phyloP scores from a whole-genome alignment of 2,329 filamentous ascomycete genomes.

The Colletotrichum sp. region DNA sequence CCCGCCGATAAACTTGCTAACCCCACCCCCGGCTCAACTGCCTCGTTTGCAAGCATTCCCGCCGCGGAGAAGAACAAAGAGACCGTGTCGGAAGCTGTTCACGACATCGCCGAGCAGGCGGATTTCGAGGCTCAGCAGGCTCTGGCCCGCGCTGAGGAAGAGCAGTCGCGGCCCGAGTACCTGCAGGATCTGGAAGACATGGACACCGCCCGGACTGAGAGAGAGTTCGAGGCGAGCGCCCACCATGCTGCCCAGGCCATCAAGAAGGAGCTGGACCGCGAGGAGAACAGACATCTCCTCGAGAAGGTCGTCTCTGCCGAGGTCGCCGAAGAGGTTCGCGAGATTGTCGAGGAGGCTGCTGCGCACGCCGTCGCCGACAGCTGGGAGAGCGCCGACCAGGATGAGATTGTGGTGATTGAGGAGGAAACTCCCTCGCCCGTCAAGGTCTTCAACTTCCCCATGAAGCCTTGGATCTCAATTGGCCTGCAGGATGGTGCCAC shows the following conservation, averaged over 20 bases:
- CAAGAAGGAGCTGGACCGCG: conserved; percentile 59
- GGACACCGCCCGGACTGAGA: conserved; percentile 55
- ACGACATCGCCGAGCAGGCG: conserved; percentile 62
- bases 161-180: conserved; percentile 62
- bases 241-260: conserved; percentile 51
- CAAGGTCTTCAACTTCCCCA: conserved; percentile 92
- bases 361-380: conserved; percentile 75
- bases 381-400: conserved; percentile 88
- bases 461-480: conserved; percentile 95
- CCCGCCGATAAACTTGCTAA: conserved; percentile 21
- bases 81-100: conserved; percentile 74
- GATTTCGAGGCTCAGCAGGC: conserved; percentile 67
- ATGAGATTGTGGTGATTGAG: conserved; percentile 68
- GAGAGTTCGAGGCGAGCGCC: conserved; percentile 57
- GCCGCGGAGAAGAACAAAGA: conserved; percentile 51
- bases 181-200: conserved; percentile 55
- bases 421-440: conserved; percentile 70
- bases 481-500: conserved; percentile 66
- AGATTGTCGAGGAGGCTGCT: conserved; percentile 60
- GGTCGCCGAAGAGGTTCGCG: conserved; percentile 53
- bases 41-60: conserved; percentile 16
- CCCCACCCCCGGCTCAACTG: conserved; percentile 22
- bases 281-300: conserved; percentile 56
- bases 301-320: conserved; percentile 57
- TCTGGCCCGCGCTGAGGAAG: conserved; percentile 64